Evolutionary conservation across 1,139 yeast genomes (phyloP), one percentile per base, ranked within the genome.

Genomic region (Yamadazyma diospyri): DNA sequence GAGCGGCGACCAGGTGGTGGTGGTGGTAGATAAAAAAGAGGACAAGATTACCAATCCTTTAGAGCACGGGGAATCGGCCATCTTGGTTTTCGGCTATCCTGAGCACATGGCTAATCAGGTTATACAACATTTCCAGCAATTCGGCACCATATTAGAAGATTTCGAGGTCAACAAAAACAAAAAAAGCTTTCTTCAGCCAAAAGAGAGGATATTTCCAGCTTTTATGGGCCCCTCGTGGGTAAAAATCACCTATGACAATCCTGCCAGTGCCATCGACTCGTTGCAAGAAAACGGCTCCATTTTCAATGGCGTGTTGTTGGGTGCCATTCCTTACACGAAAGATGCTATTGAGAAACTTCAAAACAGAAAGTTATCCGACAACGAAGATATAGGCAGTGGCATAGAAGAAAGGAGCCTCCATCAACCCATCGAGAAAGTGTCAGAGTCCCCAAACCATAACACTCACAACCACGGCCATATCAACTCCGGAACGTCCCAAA

Each of bases 151-250:
- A 27, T 58, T 85, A 45, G 97, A 88, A 49, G 84, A 85, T 46
- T 78, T 86, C 40, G 81, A 78, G 45, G 52, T 51, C 6, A 53
- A 50, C 20, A 56, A 40, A 61, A 63, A 42, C n/a, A 38, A 37
- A 19, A 28, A 34, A 17, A 28, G 40, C 13, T 41, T 40, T 17
- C 32, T 36, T 13, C 42, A 45, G 25, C 44, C 47, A 21, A 41
- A 39, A 13, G 42, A 42, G 6, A 46, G 47, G 24, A 46, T 57
- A n/a, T 51, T 59, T 30, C 94, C 95, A 1, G 80, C 88, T 11
- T 83, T 79, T 53, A 74, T 92, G 9, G 97, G 97, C 1, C 74
- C 76, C 27, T 81, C 87, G 30, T 92, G 97, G 97, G 78, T 88
- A 16, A 85, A 87, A 51, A 57, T 92, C 34, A 88, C 97, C 1